Evolutionary conservation across 2,329 filamentous ascomycete species (phyloP).

Genomic region (Cladosporium colombiae): DNA sequence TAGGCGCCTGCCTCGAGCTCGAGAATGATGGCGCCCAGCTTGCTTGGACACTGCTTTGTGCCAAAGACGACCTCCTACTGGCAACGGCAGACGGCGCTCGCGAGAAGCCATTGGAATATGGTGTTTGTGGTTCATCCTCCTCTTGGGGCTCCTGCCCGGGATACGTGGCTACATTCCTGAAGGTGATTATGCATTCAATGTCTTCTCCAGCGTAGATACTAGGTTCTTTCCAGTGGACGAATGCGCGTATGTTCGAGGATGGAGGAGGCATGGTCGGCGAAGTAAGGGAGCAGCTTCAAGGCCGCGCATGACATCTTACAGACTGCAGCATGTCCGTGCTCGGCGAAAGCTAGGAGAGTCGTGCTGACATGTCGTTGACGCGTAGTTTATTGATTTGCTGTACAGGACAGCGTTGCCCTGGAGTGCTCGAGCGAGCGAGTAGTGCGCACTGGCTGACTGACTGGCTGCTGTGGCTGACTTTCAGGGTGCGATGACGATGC

Average conservation of each 20-base stretch:
- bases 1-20: conserved; percentile 6
- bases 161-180: conserved; percentile 72
- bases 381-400: neutral
- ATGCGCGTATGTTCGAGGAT: conserved; percentile 82
- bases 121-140: conserved; percentile 26
- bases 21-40: conserved; percentile 23
- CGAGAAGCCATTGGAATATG: conserved; percentile 37
- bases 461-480: conserved; percentile 7
- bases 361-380: neutral
- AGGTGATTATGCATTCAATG: conserved; percentile 92
- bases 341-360: neutral
- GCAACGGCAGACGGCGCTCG: conserved; percentile 16
- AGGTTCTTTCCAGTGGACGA: conserved; percentile 90
- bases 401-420: neutral
- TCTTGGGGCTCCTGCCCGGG: conserved; percentile 43
- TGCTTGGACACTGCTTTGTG: conserved; percentile 9
- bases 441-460: neutral
- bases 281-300: conserved; percentile 19
- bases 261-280: conserved; percentile 17
- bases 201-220: conserved; percentile 96
- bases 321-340: conserved; percentile 14
- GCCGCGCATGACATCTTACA: conserved; percentile 19
- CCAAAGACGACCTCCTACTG: conserved; percentile 20
- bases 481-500: conserved; percentile 7
- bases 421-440: neutral